Evolutionary conservation across 2,329 filamentous ascomycete genomes (phyloP), one percentile per base, ranked within the genome.

Genomic region (Aspergillus hortae): DNA sequence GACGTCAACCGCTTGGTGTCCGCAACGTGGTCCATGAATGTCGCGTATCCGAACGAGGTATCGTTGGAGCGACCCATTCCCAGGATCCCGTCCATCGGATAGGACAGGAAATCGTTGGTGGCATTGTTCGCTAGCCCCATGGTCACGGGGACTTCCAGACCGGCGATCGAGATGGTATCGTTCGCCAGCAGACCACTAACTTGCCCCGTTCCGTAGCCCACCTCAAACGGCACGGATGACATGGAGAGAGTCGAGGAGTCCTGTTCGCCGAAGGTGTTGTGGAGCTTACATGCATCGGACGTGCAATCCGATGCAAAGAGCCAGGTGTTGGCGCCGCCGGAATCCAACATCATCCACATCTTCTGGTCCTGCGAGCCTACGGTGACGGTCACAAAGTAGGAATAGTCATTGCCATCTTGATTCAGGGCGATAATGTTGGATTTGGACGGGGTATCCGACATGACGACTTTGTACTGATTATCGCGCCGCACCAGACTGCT

Each of bases 1-100:
- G 81, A 67, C n/a, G 73, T 62, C 41, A 94, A 74, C 17, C 81
- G 62, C 19, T 80, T 77, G n/a, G 80, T 76, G 1, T 79, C 63
- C 14, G 77, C 74, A 42, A 95, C 71, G 2, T 79, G 74, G 36
- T 86, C 77, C 66, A 94, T 77, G 60, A 94, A 85, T 42, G 85
- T 89, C 17, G 87, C 81, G 4, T 80, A 64, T 3, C 65, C 65
- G 52, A 75, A 66, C 3, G 67, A 80, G 33, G 74, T 76, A 2
- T 80, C 80, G 10, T 77, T 74, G 55, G 80, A 80, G 61, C 86
- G 84, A 14, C 88, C 87, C 21, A 95, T 74, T 4, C 90, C 91
- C 2, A 96, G 74, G 45, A 96, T 95, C 21, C 91, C 91, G 67
- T 96, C 91, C 70, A 95, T 91, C 1, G 89, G 87, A 61, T 92